phyloP scores from a whole-genome alignment of 2,329 filamentous ascomycete species.

The Verticillium nonalfalfae region DNA sequence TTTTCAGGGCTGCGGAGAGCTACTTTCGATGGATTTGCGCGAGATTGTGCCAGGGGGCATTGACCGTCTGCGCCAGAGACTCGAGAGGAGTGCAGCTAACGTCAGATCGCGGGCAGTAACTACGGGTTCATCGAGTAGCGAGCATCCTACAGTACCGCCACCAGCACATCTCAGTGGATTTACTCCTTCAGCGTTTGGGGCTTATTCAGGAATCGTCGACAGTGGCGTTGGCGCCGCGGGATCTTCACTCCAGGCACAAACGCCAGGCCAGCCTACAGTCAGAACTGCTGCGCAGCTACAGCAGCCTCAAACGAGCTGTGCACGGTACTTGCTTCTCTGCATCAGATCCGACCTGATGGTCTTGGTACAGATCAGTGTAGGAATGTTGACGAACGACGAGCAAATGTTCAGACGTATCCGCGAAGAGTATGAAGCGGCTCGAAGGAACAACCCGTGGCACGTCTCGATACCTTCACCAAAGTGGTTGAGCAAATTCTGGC shows the following conservation, averaged over 20 bases:
- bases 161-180: background rate
- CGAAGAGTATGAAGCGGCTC: background rate
- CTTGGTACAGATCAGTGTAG: background rate
- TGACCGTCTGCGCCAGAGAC: background rate
- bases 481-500: background rate
- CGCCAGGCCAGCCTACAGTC: background rate
- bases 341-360: background rate
- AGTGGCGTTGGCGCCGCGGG: background rate
- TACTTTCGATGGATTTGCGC: background rate
- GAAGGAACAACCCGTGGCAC: background rate
- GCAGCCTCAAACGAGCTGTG: background rate
- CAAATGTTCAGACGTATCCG: background rate
- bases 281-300: background rate
- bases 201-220: background rate
- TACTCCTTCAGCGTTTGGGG: background rate
- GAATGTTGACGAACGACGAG: background rate
- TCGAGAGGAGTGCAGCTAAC: background rate
- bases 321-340: background rate
- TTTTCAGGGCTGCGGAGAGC: background rate
- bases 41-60: background rate
- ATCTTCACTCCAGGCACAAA: background rate
- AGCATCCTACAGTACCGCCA: background rate
- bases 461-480: background rate
- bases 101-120: background rate
- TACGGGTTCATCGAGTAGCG: background rate